Percentiles rank a stretch among this genome's conserved stretches.
These are phyloP conservation scores for Fagus sylvatica DNA, from an alignment of 306 rosid genomes.

Conservation along the genomic window DNA sequence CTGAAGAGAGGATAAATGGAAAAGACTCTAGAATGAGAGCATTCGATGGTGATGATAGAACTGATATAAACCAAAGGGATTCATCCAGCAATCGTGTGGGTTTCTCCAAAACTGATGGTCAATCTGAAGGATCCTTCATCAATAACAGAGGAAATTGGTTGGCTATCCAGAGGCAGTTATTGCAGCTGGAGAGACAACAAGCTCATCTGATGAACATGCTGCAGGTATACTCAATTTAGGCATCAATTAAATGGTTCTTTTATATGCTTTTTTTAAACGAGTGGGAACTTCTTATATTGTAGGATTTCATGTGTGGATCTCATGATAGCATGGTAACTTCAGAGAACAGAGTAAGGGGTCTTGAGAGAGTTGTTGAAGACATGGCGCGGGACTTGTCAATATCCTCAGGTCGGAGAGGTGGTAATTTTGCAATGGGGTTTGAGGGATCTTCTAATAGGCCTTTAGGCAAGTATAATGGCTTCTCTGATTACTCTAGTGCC, in stretches of 20 bases:
- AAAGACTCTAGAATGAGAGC: constrained; percentile 67
- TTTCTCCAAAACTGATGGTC: constrained; percentile 78
- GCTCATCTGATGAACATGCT: constrained; percentile 96
- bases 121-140: constrained; percentile 70
- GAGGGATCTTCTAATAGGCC: constrained; percentile 77
- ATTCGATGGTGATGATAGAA: constrained; percentile 53
- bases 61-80: constrained; percentile 65
- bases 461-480: constrained; percentile 77
- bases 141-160: constrained; percentile 93
- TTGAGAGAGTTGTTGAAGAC: constrained; percentile 96
- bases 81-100: constrained; percentile 65
- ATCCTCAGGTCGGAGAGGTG: constrained; percentile 78
- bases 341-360: constrained; percentile 96
- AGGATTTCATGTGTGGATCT: constrained; percentile 99
- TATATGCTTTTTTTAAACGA: constrained; percentile 18
- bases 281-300: constrained; percentile 32
- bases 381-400: constrained; percentile 89
- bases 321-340: constrained; percentile 93
- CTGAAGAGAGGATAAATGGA: constrained; percentile 65
- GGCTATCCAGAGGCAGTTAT: constrained; percentile 90
- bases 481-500: constrained; percentile 62
- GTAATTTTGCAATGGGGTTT: constrained; percentile 67
- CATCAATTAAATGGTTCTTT: constrained; percentile 15
- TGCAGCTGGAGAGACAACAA: constrained; percentile 95
- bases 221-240: constrained; percentile 59